Base-by-base conservation (phyloP, 768 basidiomycete species). In the Russula abietina region DNA sequence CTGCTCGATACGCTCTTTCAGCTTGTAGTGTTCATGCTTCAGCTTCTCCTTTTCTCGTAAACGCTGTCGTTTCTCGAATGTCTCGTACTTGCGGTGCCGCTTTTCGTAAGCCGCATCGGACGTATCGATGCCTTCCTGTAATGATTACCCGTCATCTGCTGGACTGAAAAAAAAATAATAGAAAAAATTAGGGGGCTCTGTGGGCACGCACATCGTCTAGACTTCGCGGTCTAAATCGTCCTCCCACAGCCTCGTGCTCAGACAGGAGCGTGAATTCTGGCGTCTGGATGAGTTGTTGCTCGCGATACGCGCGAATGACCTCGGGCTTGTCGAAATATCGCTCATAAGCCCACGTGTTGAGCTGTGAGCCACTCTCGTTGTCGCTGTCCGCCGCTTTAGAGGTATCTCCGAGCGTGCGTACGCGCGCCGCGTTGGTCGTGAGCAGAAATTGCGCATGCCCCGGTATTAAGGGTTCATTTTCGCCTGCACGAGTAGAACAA, bases 11-110 rank as follows among this genome's bases (percentile, higher is more conserved):
- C 93, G 84, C 70, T 93, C 88, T 73, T 89, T 88, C 70, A 96
- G 83, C 71, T 93, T 92, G 76, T 93, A 93, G 68, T 93, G 91
- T 70, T 94, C 92, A 67, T 93, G 88, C 73, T 89, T 88, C 59
- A 95, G 81, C 71, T 93, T 93, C 74, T 96, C 93, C 74, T 92
- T 92, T 75, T 95, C 93, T 59, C 92, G 84, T 38, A 90, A 76
- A 4, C 92, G 87, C 70, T 87, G 85, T 9, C 91, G 83, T 71
- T 91, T 91, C 74, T 95, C 93, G 62, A 90, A 88, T 16, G 81
- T 81, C 72, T 94, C 92, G 73, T 90, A 93, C 71, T 90, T 92
- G 56, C 85, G 81, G 74, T 96, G 93, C 49, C 91, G 83, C 66
- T 85, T 86, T 73, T 89, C 83, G 70, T 93, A 96, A 8, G 82